phyloP scores from a whole-genome alignment of 1,284 basidiomycete genomes.

The Puccinia horiana region DNA sequence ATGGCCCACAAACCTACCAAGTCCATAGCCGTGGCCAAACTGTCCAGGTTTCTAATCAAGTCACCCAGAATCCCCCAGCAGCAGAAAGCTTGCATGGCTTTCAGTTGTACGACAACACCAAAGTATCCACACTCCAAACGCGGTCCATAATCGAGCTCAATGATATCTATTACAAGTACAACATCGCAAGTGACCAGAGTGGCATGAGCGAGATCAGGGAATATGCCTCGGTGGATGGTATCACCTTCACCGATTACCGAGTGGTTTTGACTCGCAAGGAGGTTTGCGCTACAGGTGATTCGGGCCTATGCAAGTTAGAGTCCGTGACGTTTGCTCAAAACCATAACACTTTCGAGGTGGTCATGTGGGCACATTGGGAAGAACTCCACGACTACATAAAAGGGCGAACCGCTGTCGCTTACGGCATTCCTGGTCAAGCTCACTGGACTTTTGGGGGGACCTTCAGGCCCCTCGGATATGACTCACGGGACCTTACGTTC shows the following conservation, averaged over 20 bases:
- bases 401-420: background rate
- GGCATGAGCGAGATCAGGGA: background rate
- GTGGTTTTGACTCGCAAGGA: background rate
- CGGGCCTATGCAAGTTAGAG: slow-evolving; percentile 20
- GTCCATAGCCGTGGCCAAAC: background rate
- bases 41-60: background rate
- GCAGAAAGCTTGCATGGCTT: background rate
- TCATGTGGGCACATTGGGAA: slow-evolving; percentile 33
- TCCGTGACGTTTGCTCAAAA: background rate
- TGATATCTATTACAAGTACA: background rate
- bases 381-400: background rate
- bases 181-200: background rate
- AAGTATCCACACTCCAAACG: background rate
- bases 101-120: background rate
- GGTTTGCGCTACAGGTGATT: background rate
- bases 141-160: background rate
- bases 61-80: background rate
- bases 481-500: slow-evolving; percentile 2
- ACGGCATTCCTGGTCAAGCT: background rate
- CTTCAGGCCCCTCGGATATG: slow-evolving; percentile 7
- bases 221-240: background rate
- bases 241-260: background rate
- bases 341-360: background rate
- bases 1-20: background rate
- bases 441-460: background rate